Conservation (phyloP, 2,329 filamentous ascomycete species). For the Aspergillus luchuensis region DNA sequence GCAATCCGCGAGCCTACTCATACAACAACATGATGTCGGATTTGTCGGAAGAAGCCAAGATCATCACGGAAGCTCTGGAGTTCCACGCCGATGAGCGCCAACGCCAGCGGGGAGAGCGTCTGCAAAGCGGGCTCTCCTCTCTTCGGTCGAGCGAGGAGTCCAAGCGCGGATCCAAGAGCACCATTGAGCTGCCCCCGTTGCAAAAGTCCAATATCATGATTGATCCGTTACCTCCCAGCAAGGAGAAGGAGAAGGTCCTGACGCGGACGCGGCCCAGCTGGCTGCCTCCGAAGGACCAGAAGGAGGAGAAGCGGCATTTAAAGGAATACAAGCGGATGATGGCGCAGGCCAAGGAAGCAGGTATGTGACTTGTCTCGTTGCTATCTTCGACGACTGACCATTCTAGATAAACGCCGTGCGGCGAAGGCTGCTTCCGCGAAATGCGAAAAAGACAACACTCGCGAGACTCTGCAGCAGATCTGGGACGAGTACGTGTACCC, state of each 20-base stretch:
- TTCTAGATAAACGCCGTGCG: conserved; percentile 52
- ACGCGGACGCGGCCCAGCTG: conserved; percentile 68
- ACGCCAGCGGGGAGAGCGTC: conserved; percentile 47
- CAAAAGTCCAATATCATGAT: conserved; percentile 66
- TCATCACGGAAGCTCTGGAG: conserved; percentile 62
- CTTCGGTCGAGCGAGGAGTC: conserved; percentile 42
- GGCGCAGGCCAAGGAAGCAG: conserved; percentile 61
- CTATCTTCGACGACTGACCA: conserved; percentile 14
- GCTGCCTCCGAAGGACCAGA: conserved; percentile 72
- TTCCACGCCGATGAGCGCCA: conserved; percentile 56
- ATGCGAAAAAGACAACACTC: conserved; percentile 54
- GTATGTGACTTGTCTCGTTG: conserved; percentile 37
- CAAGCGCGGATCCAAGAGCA: conserved; percentile 38
- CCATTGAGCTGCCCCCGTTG: conserved; percentile 59
- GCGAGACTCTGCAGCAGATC: conserved; percentile 58
- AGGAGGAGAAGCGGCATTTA: conserved; percentile 86
- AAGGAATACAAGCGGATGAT: conserved; percentile 70
- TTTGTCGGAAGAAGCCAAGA: conserved; percentile 61
- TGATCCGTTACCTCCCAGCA: conserved; percentile 67
- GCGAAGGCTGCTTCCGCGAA: conserved; percentile 50
- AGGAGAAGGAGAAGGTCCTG: conserved; percentile 66
- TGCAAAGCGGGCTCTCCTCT: conserved; percentile 48
- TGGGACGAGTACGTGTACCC: conserved; percentile 65
- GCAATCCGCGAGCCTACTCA: conserved; percentile 56
- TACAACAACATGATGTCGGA: conserved; percentile 61